Conservation (phyloP, 345 rosid species). For the Salix suchowensis region DNA sequence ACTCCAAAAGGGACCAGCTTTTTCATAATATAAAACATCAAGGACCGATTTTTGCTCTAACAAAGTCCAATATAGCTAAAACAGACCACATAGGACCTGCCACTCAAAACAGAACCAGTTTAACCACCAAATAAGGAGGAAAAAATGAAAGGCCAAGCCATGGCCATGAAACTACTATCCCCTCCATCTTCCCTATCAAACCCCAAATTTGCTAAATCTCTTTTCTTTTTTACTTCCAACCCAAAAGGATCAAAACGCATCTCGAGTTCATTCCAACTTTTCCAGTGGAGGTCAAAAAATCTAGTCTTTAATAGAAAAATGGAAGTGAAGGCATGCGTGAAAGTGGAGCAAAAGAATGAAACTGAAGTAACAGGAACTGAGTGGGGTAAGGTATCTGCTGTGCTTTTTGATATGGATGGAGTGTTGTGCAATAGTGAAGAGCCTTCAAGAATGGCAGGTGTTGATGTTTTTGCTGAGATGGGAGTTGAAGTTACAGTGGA, state of each 20-base stretch:
- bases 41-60: slow-evolving; percentile 18
- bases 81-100: slow-evolving; percentile 18
- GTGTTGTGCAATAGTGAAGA: slow-evolving; percentile 82
- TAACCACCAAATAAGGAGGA: neutral
- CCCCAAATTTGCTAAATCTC: slow-evolving; percentile 14
- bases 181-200: slow-evolving; percentile 36
- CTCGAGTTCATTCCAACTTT: slow-evolving; percentile 16
- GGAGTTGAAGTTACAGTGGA: slow-evolving; percentile 72
- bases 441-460: slow-evolving; percentile 86
- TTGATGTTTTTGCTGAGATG: slow-evolving; percentile 83
- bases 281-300: slow-evolving; percentile 21
- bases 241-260: slow-evolving; percentile 28
- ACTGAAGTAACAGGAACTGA: slow-evolving; percentile 10
- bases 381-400: slow-evolving; percentile 92
- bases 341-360: slow-evolving; percentile 36
- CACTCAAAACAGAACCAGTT: slow-evolving; percentile 14
- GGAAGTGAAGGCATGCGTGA: slow-evolving; percentile 43
- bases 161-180: slow-evolving; percentile 43
- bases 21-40: neutral
- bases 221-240: slow-evolving; percentile 23
- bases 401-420: slow-evolving; percentile 92
- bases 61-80: neutral
- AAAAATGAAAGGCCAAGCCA: neutral
- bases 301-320: slow-evolving; percentile 11
- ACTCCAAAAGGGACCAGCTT: neutral